Conservation (phyloP, 495 filamentous ascomycete genomes). For the Hypoxylon intermedium region DNA sequence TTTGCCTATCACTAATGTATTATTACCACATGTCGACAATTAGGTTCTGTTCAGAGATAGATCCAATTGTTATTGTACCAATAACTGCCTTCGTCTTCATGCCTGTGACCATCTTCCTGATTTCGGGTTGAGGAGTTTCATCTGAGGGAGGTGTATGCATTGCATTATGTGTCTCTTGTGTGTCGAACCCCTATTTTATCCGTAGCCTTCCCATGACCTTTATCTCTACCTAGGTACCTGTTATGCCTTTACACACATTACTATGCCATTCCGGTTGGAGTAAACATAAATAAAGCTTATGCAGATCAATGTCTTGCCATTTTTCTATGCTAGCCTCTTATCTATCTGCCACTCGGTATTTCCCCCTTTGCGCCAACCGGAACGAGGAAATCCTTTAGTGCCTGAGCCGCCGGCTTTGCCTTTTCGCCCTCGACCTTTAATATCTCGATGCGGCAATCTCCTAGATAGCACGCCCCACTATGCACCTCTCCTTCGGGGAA, state of each 20-base stretch:
- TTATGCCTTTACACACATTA: no score
- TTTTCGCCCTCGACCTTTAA: conserved; percentile 47
- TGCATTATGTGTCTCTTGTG: no score
- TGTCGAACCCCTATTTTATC: no score
- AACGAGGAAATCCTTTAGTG: conserved; percentile 28
- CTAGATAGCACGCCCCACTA: conserved; percentile 15
- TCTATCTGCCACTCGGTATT: no score
- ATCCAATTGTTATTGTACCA: conserved; percentile 30
- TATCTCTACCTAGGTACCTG: no score
- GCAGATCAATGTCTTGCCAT: no score
- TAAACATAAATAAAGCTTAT: no score
- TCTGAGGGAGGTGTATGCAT: no score
- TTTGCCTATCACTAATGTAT: conserved; percentile 25
- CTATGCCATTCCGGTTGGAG: no score
- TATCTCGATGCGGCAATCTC: conserved; percentile 30
- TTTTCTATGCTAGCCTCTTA: not conserved
- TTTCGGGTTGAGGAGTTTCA: not conserved
- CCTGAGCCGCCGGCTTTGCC: conserved; percentile 25
- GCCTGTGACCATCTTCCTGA: not conserved
- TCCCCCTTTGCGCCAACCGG: not conserved
- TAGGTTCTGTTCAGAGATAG: conserved; percentile 16
- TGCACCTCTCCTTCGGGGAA: conserved; percentile 2
- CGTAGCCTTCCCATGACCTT: no score
- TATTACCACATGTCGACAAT: conserved; percentile 23
- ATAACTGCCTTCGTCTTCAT: conserved; percentile 4